These are phyloP conservation scores for Hymenoscyphus repandus DNA, from an alignment of 2,329 filamentous ascomycete genomes.

Conservation along the genomic window DNA sequence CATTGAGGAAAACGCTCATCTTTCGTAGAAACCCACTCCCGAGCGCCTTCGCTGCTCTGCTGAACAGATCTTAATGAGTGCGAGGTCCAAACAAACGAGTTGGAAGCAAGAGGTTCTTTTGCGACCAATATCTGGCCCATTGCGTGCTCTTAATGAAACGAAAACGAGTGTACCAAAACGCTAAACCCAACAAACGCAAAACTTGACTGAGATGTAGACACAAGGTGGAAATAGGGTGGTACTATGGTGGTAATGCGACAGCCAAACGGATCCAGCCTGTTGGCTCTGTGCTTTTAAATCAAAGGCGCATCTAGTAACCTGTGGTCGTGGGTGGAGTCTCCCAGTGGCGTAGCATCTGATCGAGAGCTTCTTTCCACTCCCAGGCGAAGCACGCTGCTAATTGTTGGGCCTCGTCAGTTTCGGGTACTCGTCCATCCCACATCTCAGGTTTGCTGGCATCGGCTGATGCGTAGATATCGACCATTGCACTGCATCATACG, in stretches of 20 bases:
- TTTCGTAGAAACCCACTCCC: not conserved
- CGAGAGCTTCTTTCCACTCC: slow-evolving; percentile 63
- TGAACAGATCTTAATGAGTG: not conserved
- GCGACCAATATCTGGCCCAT: no score
- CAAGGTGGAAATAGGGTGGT: no score
- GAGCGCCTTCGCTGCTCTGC: slow-evolving; percentile 2
- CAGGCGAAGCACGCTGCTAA: slow-evolving; percentile 57
- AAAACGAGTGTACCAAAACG: not conserved
- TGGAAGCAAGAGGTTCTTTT: not conserved
- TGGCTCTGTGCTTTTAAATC: no score
- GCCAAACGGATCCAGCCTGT: no score
- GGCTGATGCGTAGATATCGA: slow-evolving; percentile 53
- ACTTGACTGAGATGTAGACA: no score
- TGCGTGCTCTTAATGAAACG: no score
- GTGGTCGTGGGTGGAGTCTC: slow-evolving; percentile 53
- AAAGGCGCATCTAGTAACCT: slow-evolving; percentile 36
- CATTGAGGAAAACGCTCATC: not conserved
- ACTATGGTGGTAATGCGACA: no score
- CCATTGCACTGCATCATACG: slow-evolving; percentile 43
- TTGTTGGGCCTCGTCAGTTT: slow-evolving; percentile 49
- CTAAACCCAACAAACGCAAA: not conserved
- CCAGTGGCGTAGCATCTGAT: slow-evolving; percentile 67
- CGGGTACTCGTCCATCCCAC: slow-evolving; percentile 60
- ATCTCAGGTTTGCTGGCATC: slow-evolving; percentile 61
- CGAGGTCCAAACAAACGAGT: not conserved